These are phyloP conservation scores for Sphagnum fallax DNA, from an alignment of 228 moss, liverwort and hornwort genomes.

Conservation along the genomic window DNA sequence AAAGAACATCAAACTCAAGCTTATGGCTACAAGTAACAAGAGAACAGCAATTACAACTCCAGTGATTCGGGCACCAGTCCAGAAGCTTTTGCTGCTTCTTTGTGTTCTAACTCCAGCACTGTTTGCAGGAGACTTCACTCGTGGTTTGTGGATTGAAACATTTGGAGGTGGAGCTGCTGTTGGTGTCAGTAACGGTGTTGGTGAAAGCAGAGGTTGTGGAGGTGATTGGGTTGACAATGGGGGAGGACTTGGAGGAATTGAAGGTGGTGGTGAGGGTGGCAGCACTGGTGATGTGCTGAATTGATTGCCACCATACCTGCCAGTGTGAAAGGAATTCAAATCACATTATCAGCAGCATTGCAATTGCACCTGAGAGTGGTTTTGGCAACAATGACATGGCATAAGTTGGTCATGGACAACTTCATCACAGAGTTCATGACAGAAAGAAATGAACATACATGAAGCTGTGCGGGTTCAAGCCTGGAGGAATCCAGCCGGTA, in stretches of 20 bases:
- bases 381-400: neutral
- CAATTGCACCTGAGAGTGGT: neutral
- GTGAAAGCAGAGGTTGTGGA: too few relatives aligned
- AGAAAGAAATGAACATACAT: constrained; percentile 14
- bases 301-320: constrained; percentile 24
- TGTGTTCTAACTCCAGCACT: neutral
- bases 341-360: neutral
- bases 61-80: constrained; percentile 52
- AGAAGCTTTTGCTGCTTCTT: constrained; percentile 14
- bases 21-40: constrained; percentile 18
- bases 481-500: constrained; percentile 30
- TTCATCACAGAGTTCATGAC: neutral
- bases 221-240: constrained; percentile 1
- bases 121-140: neutral
- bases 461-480: constrained; percentile 28
- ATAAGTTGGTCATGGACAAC: neutral
- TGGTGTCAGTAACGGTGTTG: too few relatives aligned
- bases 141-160: neutral
- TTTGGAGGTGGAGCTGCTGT: constrained; percentile 16
- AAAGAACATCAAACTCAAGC: constrained; percentile 28
- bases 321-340: constrained; percentile 6
- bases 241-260: constrained; percentile 3
- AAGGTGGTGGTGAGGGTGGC: constrained; percentile 24
- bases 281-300: constrained; percentile 43
- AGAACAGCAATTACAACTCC: constrained; percentile 36